Conservation (phyloP, 2,329 filamentous ascomycete genomes). For the Aspergillus intermedius region DNA sequence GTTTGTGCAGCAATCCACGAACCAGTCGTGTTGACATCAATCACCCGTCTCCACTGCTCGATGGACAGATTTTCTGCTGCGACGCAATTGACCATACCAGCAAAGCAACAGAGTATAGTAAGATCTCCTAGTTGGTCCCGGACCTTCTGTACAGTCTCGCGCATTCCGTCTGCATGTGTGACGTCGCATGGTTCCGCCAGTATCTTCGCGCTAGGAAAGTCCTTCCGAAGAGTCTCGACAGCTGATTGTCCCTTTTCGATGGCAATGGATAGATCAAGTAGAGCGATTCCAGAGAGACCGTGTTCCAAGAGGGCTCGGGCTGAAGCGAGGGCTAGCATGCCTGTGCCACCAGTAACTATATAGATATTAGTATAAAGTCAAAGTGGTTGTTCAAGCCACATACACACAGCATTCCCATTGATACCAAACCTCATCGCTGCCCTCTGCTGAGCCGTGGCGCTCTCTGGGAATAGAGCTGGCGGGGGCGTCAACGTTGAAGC, state of each 20-base stretch:
- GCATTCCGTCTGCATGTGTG: constrained; percentile 40
- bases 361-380: background rate
- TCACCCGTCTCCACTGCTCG: constrained; percentile 55
- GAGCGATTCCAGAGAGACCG: constrained; percentile 51
- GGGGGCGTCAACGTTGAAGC: constrained; percentile 21
- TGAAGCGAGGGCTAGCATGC: constrained; percentile 54
- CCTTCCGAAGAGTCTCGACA: constrained; percentile 41
- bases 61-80: constrained; percentile 54
- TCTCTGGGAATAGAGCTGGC: constrained; percentile 15
- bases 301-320: constrained; percentile 62
- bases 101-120: constrained; percentile 57
- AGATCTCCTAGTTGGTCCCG: constrained; percentile 42
- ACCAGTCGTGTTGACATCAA: constrained; percentile 68
- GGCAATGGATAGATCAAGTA: constrained; percentile 54
- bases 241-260: constrained; percentile 30
- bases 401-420: constrained; percentile 25
- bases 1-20: constrained; percentile 64
- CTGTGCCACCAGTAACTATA: constrained; percentile 61
- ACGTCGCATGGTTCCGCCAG: constrained; percentile 53
- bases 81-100: constrained; percentile 59
- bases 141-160: constrained; percentile 7
- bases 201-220: constrained; percentile 52
- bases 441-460: constrained; percentile 16
- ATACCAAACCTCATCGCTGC: constrained; percentile 24
- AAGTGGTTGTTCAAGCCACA: constrained; percentile 1